A percentile compares a stretch with the other conserved stretches of the same genome.
These are phyloP conservation scores for Sclerotinia glacialis DNA, from an alignment of 2,329 filamentous ascomycete genomes.

Conservation along the genomic window DNA sequence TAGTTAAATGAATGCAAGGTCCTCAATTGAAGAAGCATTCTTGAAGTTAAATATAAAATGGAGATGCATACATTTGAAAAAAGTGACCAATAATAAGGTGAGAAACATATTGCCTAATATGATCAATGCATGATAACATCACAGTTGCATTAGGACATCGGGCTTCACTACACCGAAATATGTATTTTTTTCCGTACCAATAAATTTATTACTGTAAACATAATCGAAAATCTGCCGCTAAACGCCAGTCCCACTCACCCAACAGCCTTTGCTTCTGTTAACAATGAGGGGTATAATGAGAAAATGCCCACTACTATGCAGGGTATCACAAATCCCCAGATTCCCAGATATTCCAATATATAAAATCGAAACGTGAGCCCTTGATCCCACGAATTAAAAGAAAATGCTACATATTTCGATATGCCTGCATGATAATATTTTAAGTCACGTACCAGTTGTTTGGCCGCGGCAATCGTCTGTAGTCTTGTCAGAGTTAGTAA, in stretches of 20 bases:
- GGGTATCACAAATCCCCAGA: conserved; percentile 16
- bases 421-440: not conserved
- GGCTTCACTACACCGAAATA: conserved; percentile 25
- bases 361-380: not conserved
- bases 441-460: not conserved
- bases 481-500: conserved; percentile 19
- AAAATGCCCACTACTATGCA: conserved; percentile 12
- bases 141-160: conserved; percentile 23
- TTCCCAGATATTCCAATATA: not conserved
- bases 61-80: conserved; percentile 1
- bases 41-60: not conserved
- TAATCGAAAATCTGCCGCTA: not conserved
- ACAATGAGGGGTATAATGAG: conserved; percentile 20
- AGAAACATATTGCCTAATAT: conserved; percentile 4
- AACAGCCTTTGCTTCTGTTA: conserved; percentile 11
- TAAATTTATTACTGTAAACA: not conserved
- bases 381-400: not conserved
- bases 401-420: not conserved
- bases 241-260: not conserved
- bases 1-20: conserved; percentile 4
- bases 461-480: not conserved
- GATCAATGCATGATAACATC: conserved; percentile 7
- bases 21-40: not conserved
- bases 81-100: conserved; percentile 14
- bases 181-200: conserved; percentile 27